Percentiles rank a stretch among this genome's conserved stretches.
Conservation (phyloP, 495 filamentous ascomycete genomes). For the Talaromyces proteolyticus region DNA sequence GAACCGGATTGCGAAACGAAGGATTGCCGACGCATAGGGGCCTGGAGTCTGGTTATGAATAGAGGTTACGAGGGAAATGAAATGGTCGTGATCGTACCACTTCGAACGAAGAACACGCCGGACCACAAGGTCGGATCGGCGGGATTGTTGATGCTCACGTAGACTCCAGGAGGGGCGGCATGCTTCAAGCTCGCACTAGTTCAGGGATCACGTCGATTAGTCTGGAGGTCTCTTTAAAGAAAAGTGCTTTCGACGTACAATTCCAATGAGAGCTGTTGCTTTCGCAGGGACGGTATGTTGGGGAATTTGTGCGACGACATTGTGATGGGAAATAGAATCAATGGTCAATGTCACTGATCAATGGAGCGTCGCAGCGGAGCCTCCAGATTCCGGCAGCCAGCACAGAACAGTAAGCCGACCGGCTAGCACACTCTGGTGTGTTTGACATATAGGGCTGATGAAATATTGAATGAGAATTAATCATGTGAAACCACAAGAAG, state of each 20-base stretch:
- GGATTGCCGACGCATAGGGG: conserved; percentile 79
- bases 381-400: too few species aligned
- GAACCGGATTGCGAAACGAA: conserved; percentile 88
- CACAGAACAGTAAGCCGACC: too few species aligned
- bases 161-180: conserved; percentile 76
- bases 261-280: conserved; percentile 70
- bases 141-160: conserved; percentile 68
- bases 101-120: conserved; percentile 84
- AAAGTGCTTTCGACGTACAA: too few species aligned
- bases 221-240: neutral
- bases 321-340: too few species aligned
- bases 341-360: too few species aligned
- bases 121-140: conserved; percentile 77
- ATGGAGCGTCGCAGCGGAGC: too few species aligned
- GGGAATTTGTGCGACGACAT: conserved; percentile 40
- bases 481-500: too few species aligned
- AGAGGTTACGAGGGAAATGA: neutral
- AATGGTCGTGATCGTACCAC: conserved; percentile 61
- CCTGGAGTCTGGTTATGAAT: conserved; percentile 39
- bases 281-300: conserved; percentile 39
- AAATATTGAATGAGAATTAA: too few species aligned
- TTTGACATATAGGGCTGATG: too few species aligned
- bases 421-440: too few species aligned
- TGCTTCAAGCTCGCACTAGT: conserved; percentile 73
- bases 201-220: conserved; percentile 1